Evolutionary conservation across 306 rosid species (phyloP), one percentile per base, ranked within the genome.

Genomic region (Boehmeria nivea): DNA sequence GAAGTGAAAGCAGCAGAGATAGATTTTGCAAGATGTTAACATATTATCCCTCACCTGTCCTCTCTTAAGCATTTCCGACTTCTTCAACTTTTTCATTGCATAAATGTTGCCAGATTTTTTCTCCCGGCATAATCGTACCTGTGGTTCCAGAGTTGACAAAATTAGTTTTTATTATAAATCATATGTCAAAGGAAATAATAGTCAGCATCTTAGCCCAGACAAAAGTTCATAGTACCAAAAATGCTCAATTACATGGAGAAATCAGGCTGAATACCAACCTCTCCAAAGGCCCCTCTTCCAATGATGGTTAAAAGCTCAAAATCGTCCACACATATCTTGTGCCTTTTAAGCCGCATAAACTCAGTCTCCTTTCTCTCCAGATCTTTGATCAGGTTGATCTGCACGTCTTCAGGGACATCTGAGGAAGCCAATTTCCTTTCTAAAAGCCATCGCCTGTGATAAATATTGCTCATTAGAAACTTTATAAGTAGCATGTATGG

Each of bases 251-350:
- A n/a, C n/a, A n/a, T n/a, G n/a, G n/a, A n/a, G n/a, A n/a, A n/a
- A n/a, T n/a, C n/a, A n/a, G n/a, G 59, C 59, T 43, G 14, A 53
- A 62, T 65, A 68, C 94, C 69, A 64, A 91, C 98, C 93, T 91
- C 98, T 65, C 98, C 96, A 80, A 70, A 91, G 48, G 98, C 96
- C 59, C 98, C 98, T 72, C 98, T 82, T 62, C 98, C 98, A 72
- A 91, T 91, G 72, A 91, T 87, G 64, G 95, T 87, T 78, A 91
- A 73, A 61, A 62, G 96, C 69, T 91, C 98, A 82, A 91, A 91
- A 78, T 91, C 98, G 66, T 91, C 56, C 57, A 87, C 98, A 42
- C 96, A 91, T 61, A 87, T 91, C 76, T 77, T 91, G 78, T 91
- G 84, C 82, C 98, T 84, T 75, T 84, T 91, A 57, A 91, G 80